Percentiles rank a stretch among this genome's conserved stretches.
Evolutionary conservation across 768 basidiomycete genomes (phyloP).

Genomic region (button mushroom (Agaricus bisporus)): DNA sequence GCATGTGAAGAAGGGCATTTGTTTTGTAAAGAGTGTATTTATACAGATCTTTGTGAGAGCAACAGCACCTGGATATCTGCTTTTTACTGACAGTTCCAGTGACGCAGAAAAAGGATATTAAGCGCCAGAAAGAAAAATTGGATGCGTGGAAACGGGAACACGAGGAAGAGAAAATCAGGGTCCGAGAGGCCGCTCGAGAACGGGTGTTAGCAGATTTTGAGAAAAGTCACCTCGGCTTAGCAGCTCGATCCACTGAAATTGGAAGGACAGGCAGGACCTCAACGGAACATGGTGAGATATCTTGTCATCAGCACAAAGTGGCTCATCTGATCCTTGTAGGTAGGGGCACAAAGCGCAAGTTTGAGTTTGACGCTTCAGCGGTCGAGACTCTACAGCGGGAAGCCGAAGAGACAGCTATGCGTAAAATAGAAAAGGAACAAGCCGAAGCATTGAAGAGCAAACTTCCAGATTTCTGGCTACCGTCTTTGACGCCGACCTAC

Average conservation of each 20-base stretch:
- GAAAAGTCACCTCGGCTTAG: conserved; percentile 72
- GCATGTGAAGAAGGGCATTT: conserved; percentile 84
- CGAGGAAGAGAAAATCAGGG: conserved; percentile 71
- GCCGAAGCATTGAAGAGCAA: conserved; percentile 81
- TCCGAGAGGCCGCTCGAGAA: conserved; percentile 71
- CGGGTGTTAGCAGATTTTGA: conserved; percentile 90
- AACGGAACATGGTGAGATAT: conserved; percentile 25
- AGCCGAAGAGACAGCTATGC: conserved; percentile 85
- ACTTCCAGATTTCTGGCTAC: conserved; percentile 96
- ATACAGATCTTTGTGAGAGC: conserved; percentile 72
- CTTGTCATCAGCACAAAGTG: not conserved
- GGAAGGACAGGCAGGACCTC: conserved; percentile 32
- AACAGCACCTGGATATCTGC: not conserved
- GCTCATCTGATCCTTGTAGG: conserved; percentile 25
- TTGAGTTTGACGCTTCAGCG: conserved; percentile 69
- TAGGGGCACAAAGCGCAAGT: conserved; percentile 75
- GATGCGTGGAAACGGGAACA: conserved; percentile 71
- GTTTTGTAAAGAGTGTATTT: conserved; percentile 94
- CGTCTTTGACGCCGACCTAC: conserved; percentile 84
- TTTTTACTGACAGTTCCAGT: conserved; percentile 36
- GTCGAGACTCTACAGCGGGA: conserved; percentile 69
- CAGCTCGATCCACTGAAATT: conserved; percentile 33
- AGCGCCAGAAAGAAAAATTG: conserved; percentile 78
- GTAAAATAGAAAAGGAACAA: conserved; percentile 78
- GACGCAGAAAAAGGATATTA: conserved; percentile 87